Percentiles rank a stretch among this genome's conserved stretches.
Evolutionary conservation across 768 basidiomycete species (phyloP).

Genomic region (Coprinopsis sp.): DNA sequence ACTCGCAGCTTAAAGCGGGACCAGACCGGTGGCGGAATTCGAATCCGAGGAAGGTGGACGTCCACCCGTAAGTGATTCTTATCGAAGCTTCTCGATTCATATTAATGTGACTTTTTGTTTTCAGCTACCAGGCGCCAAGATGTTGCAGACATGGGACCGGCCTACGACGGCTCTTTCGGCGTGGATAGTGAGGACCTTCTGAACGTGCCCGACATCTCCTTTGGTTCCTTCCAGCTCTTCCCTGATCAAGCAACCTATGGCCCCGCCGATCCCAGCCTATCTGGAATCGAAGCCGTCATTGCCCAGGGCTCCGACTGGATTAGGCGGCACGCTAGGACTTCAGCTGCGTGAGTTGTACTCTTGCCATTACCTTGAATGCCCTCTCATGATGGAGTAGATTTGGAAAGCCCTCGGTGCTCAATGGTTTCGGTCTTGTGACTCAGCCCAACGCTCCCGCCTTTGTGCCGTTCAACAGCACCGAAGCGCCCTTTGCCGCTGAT

Average conservation of each 20-base stretch:
- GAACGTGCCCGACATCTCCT: constrained; percentile 52
- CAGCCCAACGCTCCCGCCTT: constrained; percentile 47
- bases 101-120: constrained; percentile 7
- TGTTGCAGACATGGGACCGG: constrained; percentile 36
- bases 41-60: constrained; percentile 57
- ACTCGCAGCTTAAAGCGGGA: constrained; percentile 30
- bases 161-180: constrained; percentile 59
- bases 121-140: constrained; percentile 47
- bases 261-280: constrained; percentile 41
- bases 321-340: constrained; percentile 38
- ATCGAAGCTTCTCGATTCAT: neutral
- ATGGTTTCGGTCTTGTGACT: constrained; percentile 61
- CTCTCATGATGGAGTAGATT: constrained; percentile 35
- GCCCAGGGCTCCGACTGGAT: constrained; percentile 56
- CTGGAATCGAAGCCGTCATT: constrained; percentile 49
- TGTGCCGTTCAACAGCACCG: constrained; percentile 56
- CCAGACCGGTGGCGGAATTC: constrained; percentile 34
- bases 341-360: constrained; percentile 33
- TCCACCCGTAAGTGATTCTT: constrained; percentile 40
- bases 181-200: constrained; percentile 65
- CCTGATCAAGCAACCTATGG: constrained; percentile 62
- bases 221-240: constrained; percentile 60
- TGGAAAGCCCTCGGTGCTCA: constrained; percentile 50
- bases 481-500: constrained; percentile 37
- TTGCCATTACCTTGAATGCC: constrained; percentile 4